Evolutionary conservation across 805 yeast species (phyloP), one percentile per base, ranked within the genome.

Genomic region (Pichia sporocuriosa): DNA sequence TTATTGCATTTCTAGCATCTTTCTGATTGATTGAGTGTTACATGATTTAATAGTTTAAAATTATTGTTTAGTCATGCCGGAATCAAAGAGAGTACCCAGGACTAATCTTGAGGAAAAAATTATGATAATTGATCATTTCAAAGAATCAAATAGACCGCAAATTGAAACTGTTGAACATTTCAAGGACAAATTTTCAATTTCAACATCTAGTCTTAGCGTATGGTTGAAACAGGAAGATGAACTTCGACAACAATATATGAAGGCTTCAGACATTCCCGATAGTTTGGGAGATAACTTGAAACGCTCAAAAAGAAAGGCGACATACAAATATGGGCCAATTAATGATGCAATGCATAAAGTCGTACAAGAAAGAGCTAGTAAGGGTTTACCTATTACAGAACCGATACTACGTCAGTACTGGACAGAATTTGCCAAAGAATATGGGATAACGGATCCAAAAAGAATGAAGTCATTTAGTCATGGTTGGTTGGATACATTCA

Each of bases 401-500:
- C 77, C 80, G 1, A 61, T 75, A 6, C 56, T 77, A 34, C 59
- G 81, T 29, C 76, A 72, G 37, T 70, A 73, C 52, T 77, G 84
- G 84, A 62, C 69, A 12, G 59, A 66, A 24, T 73, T 66, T 51
- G 82, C 81, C 2, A 70, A 70, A 43, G 65, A 69, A 51, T 73
- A 57, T 52, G 82, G 81, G 9, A 80, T 77, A 2, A 73, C 70
- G 7, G 79, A 77, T 50, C 81, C 82, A 3, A 77, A 77, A 53
- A 59, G 84, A 41, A 55, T 72, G 42, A 68, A 66, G 22, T 66
- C 70, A 13, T 77, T 75, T 47, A 71, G 78, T 48, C 81, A 77
- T 54, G 84, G 84, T 8, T 77, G 83, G 83, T 57, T 77, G 32
- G 63, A 74, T 11, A 79, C 73, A 51, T 77, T 77, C 57, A 77